These are phyloP conservation scores for Aspergillus sclerotiicarbonarius DNA, from an alignment of 495 filamentous ascomycete genomes.

Conservation along the genomic window DNA sequence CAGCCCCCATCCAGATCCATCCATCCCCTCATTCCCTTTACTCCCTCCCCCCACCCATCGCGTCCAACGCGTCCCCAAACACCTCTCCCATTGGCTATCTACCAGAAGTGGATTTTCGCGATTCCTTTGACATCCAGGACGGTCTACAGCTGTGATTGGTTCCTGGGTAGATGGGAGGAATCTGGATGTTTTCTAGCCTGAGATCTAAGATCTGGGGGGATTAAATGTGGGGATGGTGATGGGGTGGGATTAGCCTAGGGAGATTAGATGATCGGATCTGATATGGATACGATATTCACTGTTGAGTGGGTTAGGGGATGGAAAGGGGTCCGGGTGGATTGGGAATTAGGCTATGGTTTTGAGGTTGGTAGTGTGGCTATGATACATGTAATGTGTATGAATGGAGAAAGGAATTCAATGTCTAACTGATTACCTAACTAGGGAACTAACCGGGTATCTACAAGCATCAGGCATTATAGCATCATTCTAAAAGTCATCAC, in stretches of 20 bases:
- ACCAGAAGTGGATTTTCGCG: slow-evolving; percentile 10
- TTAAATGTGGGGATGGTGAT: not conserved
- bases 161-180: not conserved
- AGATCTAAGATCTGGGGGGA: not conserved
- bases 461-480: not conserved
- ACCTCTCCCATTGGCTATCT: not conserved
- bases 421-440: too few species aligned
- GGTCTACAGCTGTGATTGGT: slow-evolving; percentile 1
- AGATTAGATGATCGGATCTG: not conserved
- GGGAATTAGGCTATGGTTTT: too few species aligned
- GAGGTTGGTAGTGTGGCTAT: too few species aligned
- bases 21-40: not conserved
- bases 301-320: too few species aligned
- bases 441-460: too few species aligned
- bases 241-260: not conserved
- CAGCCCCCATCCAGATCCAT: not conserved
- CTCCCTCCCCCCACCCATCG: not conserved
- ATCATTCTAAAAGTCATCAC: too few species aligned
- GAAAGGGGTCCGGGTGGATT: too few species aligned
- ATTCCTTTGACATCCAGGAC: slow-evolving; percentile 3
- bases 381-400: too few species aligned
- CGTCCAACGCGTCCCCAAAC: not conserved
- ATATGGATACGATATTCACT: not conserved
- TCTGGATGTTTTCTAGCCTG: not conserved
- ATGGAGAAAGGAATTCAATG: too few species aligned